A percentile compares a stretch with the other conserved stretches of the same genome.
Conservation (phyloP, 2,329 filamentous ascomycete species). For the Pseudogymnoascus sp. region DNA sequence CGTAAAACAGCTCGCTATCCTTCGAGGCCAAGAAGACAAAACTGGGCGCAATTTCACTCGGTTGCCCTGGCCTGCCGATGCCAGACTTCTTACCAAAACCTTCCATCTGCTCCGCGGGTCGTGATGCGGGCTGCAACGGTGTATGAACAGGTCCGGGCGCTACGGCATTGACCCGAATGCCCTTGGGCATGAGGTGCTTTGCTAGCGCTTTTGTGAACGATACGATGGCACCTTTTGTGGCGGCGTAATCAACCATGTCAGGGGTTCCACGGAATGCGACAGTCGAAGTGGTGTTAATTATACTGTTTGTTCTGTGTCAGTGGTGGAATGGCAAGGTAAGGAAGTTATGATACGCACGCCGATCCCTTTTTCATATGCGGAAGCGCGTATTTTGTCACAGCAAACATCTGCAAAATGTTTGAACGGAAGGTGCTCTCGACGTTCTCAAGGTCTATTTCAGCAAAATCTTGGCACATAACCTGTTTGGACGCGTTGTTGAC, state of each 20-base stretch:
- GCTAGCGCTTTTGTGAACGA: slow-evolving; percentile 7
- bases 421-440: neutral
- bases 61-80: slow-evolving; percentile 69
- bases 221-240: slow-evolving; percentile 10
- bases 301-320: neutral
- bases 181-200: slow-evolving; percentile 6
- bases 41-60: slow-evolving; percentile 69
- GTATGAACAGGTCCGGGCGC: slow-evolving; percentile 78
- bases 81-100: slow-evolving; percentile 24
- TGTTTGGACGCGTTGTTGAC: slow-evolving; percentile 10
- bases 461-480: neutral
- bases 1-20: slow-evolving; percentile 63
- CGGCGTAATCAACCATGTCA: neutral
- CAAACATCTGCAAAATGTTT: neutral
- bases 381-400: neutral
- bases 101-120: neutral
- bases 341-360: neutral
- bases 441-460: neutral
- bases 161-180: slow-evolving; percentile 60
- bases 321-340: neutral
- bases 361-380: neutral
- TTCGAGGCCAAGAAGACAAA: slow-evolving; percentile 69
- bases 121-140: slow-evolving; percentile 33
- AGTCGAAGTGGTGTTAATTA: slow-evolving; percentile 7
- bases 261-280: slow-evolving; percentile 3